A percentile compares a stretch with the other conserved stretches of the same genome.
phyloP scores from a whole-genome alignment of 768 basidiomycete species.

The Neoboletus magnificus region DNA sequence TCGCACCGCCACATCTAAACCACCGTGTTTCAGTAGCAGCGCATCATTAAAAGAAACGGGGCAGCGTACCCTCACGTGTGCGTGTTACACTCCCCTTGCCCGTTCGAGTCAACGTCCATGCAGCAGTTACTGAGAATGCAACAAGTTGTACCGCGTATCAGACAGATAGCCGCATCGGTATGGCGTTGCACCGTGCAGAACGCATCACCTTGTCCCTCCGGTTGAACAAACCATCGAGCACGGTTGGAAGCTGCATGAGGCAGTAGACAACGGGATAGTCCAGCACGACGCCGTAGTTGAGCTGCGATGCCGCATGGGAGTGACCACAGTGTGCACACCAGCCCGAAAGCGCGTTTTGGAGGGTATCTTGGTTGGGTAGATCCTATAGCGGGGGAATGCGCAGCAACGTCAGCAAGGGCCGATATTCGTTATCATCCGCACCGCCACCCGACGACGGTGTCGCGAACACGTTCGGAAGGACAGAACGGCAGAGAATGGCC shows the following conservation, averaged over 20 bases:
- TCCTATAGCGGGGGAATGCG: slow-evolving; percentile 78
- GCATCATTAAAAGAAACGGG: too few species aligned
- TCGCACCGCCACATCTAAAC: slow-evolving; percentile 89
- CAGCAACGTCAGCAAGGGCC: slow-evolving; percentile 70
- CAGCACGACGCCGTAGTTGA: slow-evolving; percentile 73
- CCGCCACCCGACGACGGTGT: slow-evolving; percentile 36
- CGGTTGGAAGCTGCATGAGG: slow-evolving; percentile 73
- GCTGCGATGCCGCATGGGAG: slow-evolving; percentile 71
- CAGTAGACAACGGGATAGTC: slow-evolving; percentile 85
- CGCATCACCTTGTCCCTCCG: slow-evolving; percentile 67
- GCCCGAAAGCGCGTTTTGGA: slow-evolving; percentile 84
- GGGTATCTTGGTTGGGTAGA: slow-evolving; percentile 76
- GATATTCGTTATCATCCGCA: slow-evolving; percentile 65
- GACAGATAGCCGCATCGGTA: slow-evolving; percentile 86
- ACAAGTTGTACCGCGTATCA: slow-evolving; percentile 82
- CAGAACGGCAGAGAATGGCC: slow-evolving; percentile 49
- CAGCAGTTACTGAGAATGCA: slow-evolving; percentile 96
- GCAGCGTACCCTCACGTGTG: slow-evolving; percentile 93
- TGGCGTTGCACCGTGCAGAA: slow-evolving; percentile 73
- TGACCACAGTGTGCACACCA: slow-evolving; percentile 91
- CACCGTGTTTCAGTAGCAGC: too few species aligned
- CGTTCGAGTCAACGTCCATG: slow-evolving; percentile 51
- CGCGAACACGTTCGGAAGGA: slow-evolving; percentile 62
- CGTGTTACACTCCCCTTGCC: slow-evolving; percentile 90
- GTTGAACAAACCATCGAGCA: slow-evolving; percentile 82